Percentiles rank a stretch among this genome's conserved stretches.
Conservation (phyloP, 257 asterid genomes). For the Nicotiana undulata region DNA sequence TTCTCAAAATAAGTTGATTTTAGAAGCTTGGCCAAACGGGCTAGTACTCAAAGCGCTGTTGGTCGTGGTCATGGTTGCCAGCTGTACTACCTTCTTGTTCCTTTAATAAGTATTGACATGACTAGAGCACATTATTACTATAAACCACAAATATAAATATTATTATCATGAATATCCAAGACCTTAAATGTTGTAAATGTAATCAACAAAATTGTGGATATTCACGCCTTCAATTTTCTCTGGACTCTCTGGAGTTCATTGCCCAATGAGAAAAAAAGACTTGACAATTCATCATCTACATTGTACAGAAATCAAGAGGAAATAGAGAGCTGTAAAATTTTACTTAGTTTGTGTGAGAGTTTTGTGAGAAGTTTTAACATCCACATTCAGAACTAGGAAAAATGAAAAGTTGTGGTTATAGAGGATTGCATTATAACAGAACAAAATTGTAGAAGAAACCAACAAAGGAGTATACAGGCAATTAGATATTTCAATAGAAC, state of each 20-base stretch:
- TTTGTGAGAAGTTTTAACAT: neutral
- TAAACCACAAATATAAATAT: neutral
- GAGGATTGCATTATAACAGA: neutral
- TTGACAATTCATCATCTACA: neutral
- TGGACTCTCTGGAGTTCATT: neutral
- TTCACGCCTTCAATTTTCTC: neutral
- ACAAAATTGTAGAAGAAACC: neutral
- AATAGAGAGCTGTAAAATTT: neutral
- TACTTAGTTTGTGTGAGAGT: neutral
- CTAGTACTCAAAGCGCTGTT: neutral
- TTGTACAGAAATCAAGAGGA: neutral
- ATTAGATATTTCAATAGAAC: neutral
- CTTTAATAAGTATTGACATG: neutral
- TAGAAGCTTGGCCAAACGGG: too few species aligned
- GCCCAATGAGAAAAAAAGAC: neutral
- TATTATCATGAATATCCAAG: neutral
- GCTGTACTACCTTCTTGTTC: neutral
- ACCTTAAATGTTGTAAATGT: neutral
- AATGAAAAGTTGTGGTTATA: neutral
- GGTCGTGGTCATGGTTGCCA: neutral
- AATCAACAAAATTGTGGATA: neutral
- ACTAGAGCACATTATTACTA: neutral
- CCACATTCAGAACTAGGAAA: neutral
- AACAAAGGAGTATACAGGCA: neutral
- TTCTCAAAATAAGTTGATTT: too few species aligned